A percentile compares a stretch with the other conserved stretches of the same genome.
phyloP scores from a whole-genome alignment of 257 asterid genomes.

The Ilex asprella region DNA sequence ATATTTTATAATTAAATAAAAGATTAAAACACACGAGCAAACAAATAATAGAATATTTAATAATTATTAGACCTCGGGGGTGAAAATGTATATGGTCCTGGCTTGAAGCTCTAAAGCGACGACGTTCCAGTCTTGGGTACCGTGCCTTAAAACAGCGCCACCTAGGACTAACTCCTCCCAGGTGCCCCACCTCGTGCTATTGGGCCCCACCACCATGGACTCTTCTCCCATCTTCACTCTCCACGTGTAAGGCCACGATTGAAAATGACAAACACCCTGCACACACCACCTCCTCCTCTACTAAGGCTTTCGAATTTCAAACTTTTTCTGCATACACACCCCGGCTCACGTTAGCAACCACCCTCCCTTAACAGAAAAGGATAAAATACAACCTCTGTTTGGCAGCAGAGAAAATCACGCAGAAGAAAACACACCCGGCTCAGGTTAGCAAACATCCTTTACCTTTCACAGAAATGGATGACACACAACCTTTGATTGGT shows the following conservation, averaged over 20 bases:
- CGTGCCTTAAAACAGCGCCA: constrained; percentile 68
- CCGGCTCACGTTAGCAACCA: constrained; percentile 25
- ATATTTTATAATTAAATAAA: neutral
- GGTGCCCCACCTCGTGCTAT: constrained; percentile 56
- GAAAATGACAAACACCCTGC: constrained; percentile 1
- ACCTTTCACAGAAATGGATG: neutral
- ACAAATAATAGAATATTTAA: neutral
- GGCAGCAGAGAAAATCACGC: neutral
- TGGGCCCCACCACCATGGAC: constrained; percentile 29
- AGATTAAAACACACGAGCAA: constrained; percentile 18
- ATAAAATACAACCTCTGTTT: neutral
- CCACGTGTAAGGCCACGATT: constrained; percentile 36
- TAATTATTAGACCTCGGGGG: constrained; percentile 45
- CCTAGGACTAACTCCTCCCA: constrained; percentile 88
- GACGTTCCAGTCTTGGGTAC: constrained; percentile 61
- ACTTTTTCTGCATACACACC: constrained; percentile 14
- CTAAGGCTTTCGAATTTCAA: neutral
- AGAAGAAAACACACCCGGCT: constrained; percentile 9
- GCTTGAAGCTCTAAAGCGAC: constrained; percentile 74
- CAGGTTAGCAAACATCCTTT: constrained; percentile 19
- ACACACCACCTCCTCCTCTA: neutral
- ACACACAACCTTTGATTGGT: neutral
- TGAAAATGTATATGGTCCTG: constrained; percentile 45
- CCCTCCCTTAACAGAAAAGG: neutral
- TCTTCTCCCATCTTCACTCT: constrained; percentile 36